Percentiles rank a stretch among this genome's conserved stretches.
phyloP scores from a whole-genome alignment of 1,139 yeast species.

The Candida pseudoviswanathii region DNA sequence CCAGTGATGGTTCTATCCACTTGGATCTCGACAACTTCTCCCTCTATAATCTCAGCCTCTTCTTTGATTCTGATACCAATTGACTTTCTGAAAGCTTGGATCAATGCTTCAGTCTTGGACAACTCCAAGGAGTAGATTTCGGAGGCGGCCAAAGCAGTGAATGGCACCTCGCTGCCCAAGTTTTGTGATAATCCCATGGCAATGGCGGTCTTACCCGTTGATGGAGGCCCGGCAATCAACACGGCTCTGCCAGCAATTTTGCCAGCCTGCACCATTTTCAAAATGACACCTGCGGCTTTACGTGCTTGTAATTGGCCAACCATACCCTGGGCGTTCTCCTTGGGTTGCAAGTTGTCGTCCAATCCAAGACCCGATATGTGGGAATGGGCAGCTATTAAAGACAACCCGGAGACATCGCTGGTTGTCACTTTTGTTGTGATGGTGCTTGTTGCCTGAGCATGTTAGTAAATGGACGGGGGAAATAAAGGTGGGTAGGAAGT shows the following conservation, averaged over 20 bases:
- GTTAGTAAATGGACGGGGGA: not conserved
- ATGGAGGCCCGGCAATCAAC: conserved; percentile 95
- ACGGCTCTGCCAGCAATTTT: conserved; percentile 97
- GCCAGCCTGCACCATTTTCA: conserved; percentile 92
- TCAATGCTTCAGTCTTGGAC: conserved; percentile 92
- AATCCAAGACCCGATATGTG: conserved; percentile 95
- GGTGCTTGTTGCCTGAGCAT: conserved; percentile 20
- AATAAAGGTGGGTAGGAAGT: no score
- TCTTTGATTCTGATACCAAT: conserved; percentile 96
- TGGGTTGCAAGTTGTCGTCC: conserved; percentile 86
- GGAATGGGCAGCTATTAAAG: conserved; percentile 93
- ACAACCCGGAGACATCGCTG: conserved; percentile 57
- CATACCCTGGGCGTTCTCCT: conserved; percentile 86
- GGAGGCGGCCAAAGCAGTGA: conserved; percentile 92
- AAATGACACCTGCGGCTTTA: conserved; percentile 91
- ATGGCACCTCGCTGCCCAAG: conserved; percentile 90
- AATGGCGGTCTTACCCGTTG: conserved; percentile 98
- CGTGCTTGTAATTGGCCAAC: conserved; percentile 96
- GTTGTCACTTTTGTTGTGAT: conserved; percentile 39
- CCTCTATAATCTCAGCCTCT: conserved; percentile 96
- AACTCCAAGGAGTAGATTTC: conserved; percentile 91
- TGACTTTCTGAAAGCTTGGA: conserved; percentile 93
- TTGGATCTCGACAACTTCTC: conserved; percentile 98
- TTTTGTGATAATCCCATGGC: conserved; percentile 96
- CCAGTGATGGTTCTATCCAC: conserved; percentile 96